Evolutionary conservation across 2,329 filamentous ascomycete genomes (phyloP), one percentile per base, ranked within the genome.

Genomic region (Penicillium sp.): DNA sequence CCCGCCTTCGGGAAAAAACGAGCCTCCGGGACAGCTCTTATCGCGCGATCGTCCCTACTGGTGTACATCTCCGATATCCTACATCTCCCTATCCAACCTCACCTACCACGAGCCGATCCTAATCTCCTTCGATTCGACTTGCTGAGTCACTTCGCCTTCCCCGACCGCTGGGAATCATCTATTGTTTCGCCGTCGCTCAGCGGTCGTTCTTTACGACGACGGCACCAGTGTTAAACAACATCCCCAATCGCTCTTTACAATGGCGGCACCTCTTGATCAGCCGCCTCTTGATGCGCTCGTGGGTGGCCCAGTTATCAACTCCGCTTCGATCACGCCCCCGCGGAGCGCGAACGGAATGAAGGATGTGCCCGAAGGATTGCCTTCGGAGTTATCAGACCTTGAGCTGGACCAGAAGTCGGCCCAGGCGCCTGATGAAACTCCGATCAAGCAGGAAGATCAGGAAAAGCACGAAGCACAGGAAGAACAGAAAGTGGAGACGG

Each of bases 401-500:
- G 69, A 71, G 44, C 55, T 69, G 39, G 69, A 71, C 49, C 52
- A 58, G 23, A 62, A 62, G 43, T 48, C 55, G 36, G 44, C 58
- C 2, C 53, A 59, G 24, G 50, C 50, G 10, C 57, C 57, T 31
- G 57, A 63, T 29, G 57, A 59, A n/a, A 47, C 49, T 8, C 61
- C 62, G 13, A 72, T 76, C 18, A 56, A 58, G 31, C 43, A 45
- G 10, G 57, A 59, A 32, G 74, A 77, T 44, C 78, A 81, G 38
- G 85, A 89, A 58, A 53, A 57, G 31, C 43, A 45, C 9, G 57
- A 59, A 32, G 74, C 77, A 45, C 78, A 81, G 38, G 85, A 89
- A 58, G 84, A 87, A 58, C 86, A 86, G 42, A 84, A 88, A 56
- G 84, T 58, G 86, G 86, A 57, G 87, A 93, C 44, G 9, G 31